Evolutionary conservation across 352 stramenopile species (phyloP).

Genomic region (Elongisporangium senticosum): DNA sequence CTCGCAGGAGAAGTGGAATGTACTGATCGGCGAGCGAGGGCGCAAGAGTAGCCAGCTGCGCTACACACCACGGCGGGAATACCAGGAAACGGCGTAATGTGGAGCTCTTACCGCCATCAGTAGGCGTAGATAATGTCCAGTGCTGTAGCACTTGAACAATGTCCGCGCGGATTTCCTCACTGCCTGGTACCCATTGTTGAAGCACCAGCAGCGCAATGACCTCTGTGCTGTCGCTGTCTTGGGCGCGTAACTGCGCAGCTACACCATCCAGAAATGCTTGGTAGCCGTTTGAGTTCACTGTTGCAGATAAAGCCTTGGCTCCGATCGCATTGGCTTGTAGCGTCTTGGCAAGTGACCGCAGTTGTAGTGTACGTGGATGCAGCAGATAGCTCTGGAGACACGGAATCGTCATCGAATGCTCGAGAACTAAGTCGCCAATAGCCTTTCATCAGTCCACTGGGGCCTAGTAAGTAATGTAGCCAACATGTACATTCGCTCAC

Average conservation of each 20-base stretch:
- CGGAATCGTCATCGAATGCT: slow-evolving; percentile 14
- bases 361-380: slow-evolving; percentile 28
- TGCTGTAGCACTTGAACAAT: slow-evolving; percentile 18
- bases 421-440: slow-evolving; percentile 19
- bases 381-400: slow-evolving; percentile 33
- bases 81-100: slow-evolving; percentile 14
- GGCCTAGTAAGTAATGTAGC: neutral
- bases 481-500: slow-evolving; percentile 6
- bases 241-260: slow-evolving; percentile 10
- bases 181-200: slow-evolving; percentile 18
- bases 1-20: neutral
- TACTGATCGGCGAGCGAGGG: neutral
- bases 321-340: slow-evolving; percentile 38
- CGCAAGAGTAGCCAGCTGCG: slow-evolving; percentile 9
- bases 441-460: slow-evolving; percentile 1
- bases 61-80: slow-evolving; percentile 26
- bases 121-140: slow-evolving; percentile 15
- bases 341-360: slow-evolving; percentile 26
- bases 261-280: slow-evolving; percentile 21
- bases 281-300: slow-evolving; percentile 17
- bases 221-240: slow-evolving; percentile 16
- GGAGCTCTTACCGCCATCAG: neutral
- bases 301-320: slow-evolving; percentile 11
- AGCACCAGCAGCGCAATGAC: slow-evolving; percentile 33
- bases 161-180: slow-evolving; percentile 20